Evolutionary conservation across 352 stramenopile species (phyloP), one percentile per base, ranked within the genome.

Genomic region (Pythium rhizo-oryzae): DNA sequence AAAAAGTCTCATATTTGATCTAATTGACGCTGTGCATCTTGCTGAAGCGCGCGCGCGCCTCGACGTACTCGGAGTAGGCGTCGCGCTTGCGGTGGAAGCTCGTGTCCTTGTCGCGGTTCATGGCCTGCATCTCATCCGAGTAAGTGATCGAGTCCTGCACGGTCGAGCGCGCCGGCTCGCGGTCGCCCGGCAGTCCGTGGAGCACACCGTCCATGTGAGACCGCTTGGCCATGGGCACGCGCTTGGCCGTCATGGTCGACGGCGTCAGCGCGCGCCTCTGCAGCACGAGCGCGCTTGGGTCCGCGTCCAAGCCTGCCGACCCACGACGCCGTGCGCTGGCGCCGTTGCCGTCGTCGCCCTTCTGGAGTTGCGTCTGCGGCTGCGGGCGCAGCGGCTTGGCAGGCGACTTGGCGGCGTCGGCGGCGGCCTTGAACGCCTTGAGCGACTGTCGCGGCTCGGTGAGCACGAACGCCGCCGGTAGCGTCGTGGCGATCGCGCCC

Each of bases 11-110:
- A 33, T 50, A 21, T 41, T 23, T 46, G 53, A 23, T 18, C 66
- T 77, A 96, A 23, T 82, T 94, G 21, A 96, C 88, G 57, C 86
- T 94, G 72, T 96, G 88, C 86, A 96, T 94, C 70, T 96, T 96
- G 68, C 86, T 94, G 75, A 96, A 96, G 19, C 88, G 83, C 30
- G 86, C 88, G 50, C 86, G 81, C n/a, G 88, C 88, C 66, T 96
- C 88, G 56, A 96, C 86, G 60, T 96, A 96, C 57, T 94, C 88
- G 9, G 88, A 96, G 78, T 96, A 93, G 43, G 84, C 75, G 62
- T 96, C 88, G 47, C 87, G 86, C 70, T 96, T 96, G 55, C 88
- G 86, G 65, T 90, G 84, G 63, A 87, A 82, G 25, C 74, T 80
- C 46, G 76, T 86, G 67, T 94, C 74, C 70, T 93, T 96, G 53